Percentiles rank a stretch among this genome's conserved stretches.
Evolutionary conservation across 2,329 filamentous ascomycete genomes (phyloP).

Genomic region (Pseudogymnoascus sp.): DNA sequence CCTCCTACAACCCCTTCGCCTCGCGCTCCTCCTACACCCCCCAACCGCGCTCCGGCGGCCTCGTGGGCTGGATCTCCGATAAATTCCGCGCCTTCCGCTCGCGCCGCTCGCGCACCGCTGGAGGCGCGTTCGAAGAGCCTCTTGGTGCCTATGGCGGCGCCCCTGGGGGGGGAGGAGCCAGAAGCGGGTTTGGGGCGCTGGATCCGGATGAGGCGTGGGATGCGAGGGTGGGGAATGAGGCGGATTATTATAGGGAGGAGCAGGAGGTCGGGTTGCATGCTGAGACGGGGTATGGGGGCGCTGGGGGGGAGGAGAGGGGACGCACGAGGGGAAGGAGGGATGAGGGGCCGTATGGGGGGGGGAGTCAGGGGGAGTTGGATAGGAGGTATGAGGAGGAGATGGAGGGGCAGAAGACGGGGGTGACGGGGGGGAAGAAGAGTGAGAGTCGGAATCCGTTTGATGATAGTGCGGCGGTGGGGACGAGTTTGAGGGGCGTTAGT

Average conservation of each 20-base stretch:
- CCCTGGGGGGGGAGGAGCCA: slow-evolving; percentile 32
- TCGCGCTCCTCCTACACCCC: slow-evolving; percentile 37
- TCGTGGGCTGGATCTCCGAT: slow-evolving; percentile 65
- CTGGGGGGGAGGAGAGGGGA: slow-evolving; percentile 33
- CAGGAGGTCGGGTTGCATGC: slow-evolving; percentile 53
- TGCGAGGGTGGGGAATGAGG: slow-evolving; percentile 65
- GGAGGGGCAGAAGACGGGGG: slow-evolving; percentile 29
- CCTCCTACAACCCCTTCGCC: slow-evolving; percentile 63
- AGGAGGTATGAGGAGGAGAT: slow-evolving; percentile 37
- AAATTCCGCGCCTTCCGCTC: slow-evolving; percentile 55
- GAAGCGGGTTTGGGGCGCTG: slow-evolving; percentile 55
- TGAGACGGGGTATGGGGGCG: slow-evolving; percentile 32
- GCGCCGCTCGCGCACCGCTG: slow-evolving; percentile 55
- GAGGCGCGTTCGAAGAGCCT: slow-evolving; percentile 61
- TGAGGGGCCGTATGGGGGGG: slow-evolving; percentile 32
- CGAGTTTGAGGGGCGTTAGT: slow-evolving; percentile 61
- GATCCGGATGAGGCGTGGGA: slow-evolving; percentile 87
- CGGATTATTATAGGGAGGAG: slow-evolving; percentile 65
- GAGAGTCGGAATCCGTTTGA: slow-evolving; percentile 57
- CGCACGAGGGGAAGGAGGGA: slow-evolving; percentile 30
- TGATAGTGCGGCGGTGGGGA: slow-evolving; percentile 48
- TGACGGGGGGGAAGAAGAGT: neutral
- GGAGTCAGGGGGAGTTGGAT: slow-evolving; percentile 35
- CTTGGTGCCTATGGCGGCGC: slow-evolving; percentile 31
- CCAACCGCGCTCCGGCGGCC: slow-evolving; percentile 49